Base-by-base conservation (phyloP, 805 yeast species). In the Hanseniaspora vineae region DNA sequence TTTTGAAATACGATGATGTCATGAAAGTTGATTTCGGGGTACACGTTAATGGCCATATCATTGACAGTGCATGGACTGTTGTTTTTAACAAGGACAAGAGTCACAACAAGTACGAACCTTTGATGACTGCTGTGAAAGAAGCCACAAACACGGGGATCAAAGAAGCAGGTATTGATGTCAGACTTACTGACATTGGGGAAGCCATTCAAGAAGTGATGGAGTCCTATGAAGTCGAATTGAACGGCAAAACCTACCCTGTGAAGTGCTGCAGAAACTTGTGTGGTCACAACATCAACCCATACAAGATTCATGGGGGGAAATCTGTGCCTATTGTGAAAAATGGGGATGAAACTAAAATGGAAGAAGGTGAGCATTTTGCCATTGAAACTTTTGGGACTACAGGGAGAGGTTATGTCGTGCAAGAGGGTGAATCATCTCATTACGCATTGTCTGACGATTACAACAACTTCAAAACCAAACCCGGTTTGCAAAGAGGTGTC, bases 351-450 rank as follows among this genome's bases (percentile, higher is more conserved):
- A 92, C 97, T 11, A 90, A 90, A 73, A 90, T 92, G 96, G 99
- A 92, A 65, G 99, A 92, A 70, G 96, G 96, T 53, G 98, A 92
- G 66, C 81, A 87, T 2, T 90, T 86, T 71, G 99, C 99, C 51
- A 90, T 92, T 60, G 99, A 92, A 68, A 92, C 99, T 2, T 92
- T 92, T 60, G 98, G 98, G 12, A 77, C 96, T 42, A 92, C 98
- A 1, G 99, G 99, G 52, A 77, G 83, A 50, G 99, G 97, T 35
- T 82, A 81, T 56, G 97, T 92, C 35, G 69, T 81, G 44, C 69
- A 79, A 8, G 82, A 79, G 51, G 98, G 98, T 43, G 98, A 92
- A 66, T 83, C 90, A 58, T 88, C 97, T 13, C 99, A 92, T 67
- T 92, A 92, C 61, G 88, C 94, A 9, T 5, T 48, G 32, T 72